Evolutionary conservation across 2,329 filamentous ascomycete genomes (phyloP), one percentile per base, ranked within the genome.

Genomic region (Pestalotiopsis sp.): DNA sequence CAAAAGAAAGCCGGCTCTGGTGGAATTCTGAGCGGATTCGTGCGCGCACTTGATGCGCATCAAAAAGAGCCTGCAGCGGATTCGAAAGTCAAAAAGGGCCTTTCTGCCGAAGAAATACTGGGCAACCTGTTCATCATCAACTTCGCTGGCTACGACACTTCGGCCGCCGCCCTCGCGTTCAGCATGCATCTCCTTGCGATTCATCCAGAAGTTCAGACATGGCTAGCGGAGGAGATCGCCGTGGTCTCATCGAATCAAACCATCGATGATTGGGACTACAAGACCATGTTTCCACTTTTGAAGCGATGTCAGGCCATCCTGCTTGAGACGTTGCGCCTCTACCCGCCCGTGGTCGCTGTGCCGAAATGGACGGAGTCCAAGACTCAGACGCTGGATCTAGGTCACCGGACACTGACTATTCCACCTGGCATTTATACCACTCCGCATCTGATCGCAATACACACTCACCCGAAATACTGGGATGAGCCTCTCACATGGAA

Each of bases 71-170:
- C 56, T 27, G 2, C 12, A 0, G 9, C 20, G n/a, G 56, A 20
- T 11, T n/a, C 20, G 23, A n/a, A n/a, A 4, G 31, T 11, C 23
- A n/a, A n/a, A 1, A 39, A 27, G 13, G 59, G 59, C 0, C 36
- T 62, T 4, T 25, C 59, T 1, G 59, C 71, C 74, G 27, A 73
- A 71, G 12, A 62, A 12, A 38, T 62, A 3, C n/a, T 36, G 17
- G 75, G 76, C 1, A 76, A 78, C 31, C 66, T 77, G 17, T 78
- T 77, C 41, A 69, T 77, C 14, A 69, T 76, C 66, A 77, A 76
- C 59, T 77, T 77, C 14, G 75, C 75, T 2, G 75, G 76, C 27
- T 71, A 78, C 41, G 75, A 78, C 56, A 77, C 76, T 3, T 76
- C 75, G 1, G 75, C 75, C 5, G 71, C 71, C 27, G 71, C 73